Percentiles rank a stretch among this genome's conserved stretches.
phyloP scores from a whole-genome alignment of 345 rosid species.

The Citrus mangshanensis region DNA sequence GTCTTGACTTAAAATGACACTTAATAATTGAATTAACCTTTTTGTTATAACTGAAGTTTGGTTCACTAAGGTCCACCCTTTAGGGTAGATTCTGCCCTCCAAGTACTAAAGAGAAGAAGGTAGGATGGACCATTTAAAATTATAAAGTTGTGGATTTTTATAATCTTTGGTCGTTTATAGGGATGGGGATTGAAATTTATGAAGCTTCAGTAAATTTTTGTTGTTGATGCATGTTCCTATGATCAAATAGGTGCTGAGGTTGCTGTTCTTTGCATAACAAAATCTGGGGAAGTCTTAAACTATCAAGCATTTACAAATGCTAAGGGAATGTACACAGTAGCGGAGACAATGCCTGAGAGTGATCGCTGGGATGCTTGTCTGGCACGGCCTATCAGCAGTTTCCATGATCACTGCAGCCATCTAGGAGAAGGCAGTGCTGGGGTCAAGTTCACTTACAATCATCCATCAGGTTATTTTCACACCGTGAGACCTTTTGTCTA shows the following conservation, averaged over 20 bases:
- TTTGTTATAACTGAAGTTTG: neutral
- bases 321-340: conserved; percentile 77
- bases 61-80: neutral
- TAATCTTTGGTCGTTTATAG: neutral
- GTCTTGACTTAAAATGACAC: neutral
- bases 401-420: conserved; percentile 72
- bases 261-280: conserved; percentile 94
- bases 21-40: neutral
- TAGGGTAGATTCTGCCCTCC: neutral
- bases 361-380: conserved; percentile 96
- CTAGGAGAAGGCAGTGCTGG: conserved; percentile 57
- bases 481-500: conserved; percentile 68
- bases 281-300: conserved; percentile 85
- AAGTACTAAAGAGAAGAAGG: neutral
- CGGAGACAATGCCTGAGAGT: conserved; percentile 96
- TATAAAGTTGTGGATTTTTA: neutral
- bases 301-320: conserved; percentile 91
- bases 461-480: conserved; percentile 78
- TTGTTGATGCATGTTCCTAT: neutral
- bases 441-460: conserved; percentile 74
- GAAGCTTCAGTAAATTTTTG: neutral
- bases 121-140: neutral
- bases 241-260: conserved; percentile 65
- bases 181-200: neutral
- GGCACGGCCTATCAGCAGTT: conserved; percentile 84